Percentiles rank a stretch among this genome's conserved stretches.
Evolutionary conservation across 2,329 filamentous ascomycete species (phyloP).

Genomic region (Colletotrichum sp.): DNA sequence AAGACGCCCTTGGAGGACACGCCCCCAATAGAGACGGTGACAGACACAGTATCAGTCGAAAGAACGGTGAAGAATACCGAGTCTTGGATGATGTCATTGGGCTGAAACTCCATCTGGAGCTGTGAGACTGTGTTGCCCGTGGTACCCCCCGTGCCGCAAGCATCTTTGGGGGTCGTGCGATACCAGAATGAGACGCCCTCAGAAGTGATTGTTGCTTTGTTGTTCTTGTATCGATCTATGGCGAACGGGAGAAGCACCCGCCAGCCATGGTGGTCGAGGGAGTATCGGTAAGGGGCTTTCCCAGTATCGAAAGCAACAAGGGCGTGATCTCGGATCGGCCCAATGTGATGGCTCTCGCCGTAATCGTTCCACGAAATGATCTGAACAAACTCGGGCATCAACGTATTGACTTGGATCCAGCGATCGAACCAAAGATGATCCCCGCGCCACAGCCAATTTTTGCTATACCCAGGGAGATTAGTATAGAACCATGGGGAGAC

Average conservation of each 20-base stretch:
- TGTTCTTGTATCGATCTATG: conserved; percentile 54
- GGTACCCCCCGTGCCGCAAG: conserved; percentile 32
- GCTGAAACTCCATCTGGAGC: conserved; percentile 25
- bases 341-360: conserved; percentile 61
- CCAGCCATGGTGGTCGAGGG: conserved; percentile 53
- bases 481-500: conserved; percentile 66
- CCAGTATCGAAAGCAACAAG: not conserved
- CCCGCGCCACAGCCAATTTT: conserved; percentile 67
- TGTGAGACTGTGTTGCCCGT: conserved; percentile 30
- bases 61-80: conserved; percentile 24
- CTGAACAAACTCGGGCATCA: conserved; percentile 55
- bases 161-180: conserved; percentile 26
- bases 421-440: conserved; percentile 65
- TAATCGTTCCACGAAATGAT: conserved; percentile 56
- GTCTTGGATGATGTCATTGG: conserved; percentile 19
- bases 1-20: not conserved
- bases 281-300: conserved; percentile 50
- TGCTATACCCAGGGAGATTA: conserved; percentile 57
- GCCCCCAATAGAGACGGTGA: not conserved
- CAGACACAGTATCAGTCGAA: not conserved
- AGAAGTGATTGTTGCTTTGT: conserved; percentile 28
- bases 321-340: conserved; percentile 40
- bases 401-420: conserved; percentile 55
- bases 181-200: conserved; percentile 37
- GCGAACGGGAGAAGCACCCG: conserved; percentile 51